Percentiles rank a stretch among this genome's conserved stretches.
Evolutionary conservation across 2,329 filamentous ascomycete genomes (phyloP).

Genomic region (Didymella pomorum): DNA sequence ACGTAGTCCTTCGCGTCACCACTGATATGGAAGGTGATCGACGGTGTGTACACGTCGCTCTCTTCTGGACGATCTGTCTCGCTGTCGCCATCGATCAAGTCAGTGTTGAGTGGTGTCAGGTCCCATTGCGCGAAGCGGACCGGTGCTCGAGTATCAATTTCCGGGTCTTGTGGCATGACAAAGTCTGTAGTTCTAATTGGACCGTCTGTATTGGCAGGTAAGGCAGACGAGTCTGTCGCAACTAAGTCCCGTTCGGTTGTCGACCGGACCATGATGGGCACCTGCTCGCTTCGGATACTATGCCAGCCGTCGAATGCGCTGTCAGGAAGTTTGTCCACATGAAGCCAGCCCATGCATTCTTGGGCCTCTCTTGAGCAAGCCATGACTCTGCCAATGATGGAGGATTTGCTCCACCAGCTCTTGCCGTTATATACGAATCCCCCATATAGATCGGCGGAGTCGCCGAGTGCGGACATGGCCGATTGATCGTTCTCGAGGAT

Average conservation of each 20-base stretch:
- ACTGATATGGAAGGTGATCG: conserved; percentile 47
- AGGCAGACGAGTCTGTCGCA: conserved; percentile 46
- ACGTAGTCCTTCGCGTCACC: conserved; percentile 25
- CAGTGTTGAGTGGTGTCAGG: conserved; percentile 34
- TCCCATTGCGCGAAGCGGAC: conserved; percentile 41
- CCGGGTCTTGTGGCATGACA: conserved; percentile 47
- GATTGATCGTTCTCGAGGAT: conserved; percentile 63
- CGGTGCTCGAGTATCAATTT: conserved; percentile 24
- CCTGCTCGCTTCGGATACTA: conserved; percentile 52
- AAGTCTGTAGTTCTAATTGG: conserved; percentile 48
- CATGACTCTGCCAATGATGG: conserved; percentile 63
- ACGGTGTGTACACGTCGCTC: conserved; percentile 38
- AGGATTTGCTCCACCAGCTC: conserved; percentile 66
- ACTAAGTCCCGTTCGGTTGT: conserved; percentile 39
- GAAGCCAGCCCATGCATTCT: conserved; percentile 66
- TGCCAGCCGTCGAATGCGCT: conserved; percentile 59
- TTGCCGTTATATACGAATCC: conserved; percentile 61
- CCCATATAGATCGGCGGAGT: conserved; percentile 61
- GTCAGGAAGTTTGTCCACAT: conserved; percentile 52
- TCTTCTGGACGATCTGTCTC: conserved; percentile 24
- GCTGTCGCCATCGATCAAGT: conserved; percentile 36
- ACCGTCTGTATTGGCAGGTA: conserved; percentile 34
- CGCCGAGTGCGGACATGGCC: conserved; percentile 59
- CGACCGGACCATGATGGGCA: conserved; percentile 51
- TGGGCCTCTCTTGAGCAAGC: conserved; percentile 54